Percentiles rank a stretch among this genome's conserved stretches.
phyloP scores from a whole-genome alignment of 176 grass and related monocot genomes.

The Hsuehochloa calcarea region DNA sequence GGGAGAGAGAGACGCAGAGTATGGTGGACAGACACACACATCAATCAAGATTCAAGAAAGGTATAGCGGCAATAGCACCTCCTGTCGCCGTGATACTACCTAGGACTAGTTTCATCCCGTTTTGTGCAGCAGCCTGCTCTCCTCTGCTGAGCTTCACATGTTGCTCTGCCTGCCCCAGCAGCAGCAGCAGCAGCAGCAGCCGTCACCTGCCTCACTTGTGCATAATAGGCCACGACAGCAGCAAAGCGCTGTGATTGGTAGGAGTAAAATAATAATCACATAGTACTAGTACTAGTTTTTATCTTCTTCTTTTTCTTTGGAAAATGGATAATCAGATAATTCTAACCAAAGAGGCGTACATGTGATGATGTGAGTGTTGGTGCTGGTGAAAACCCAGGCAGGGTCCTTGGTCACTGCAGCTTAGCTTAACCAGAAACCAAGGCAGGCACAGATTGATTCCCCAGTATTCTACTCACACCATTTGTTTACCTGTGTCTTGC shows the following conservation, averaged over 20 bases:
- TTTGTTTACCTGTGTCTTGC: not conserved
- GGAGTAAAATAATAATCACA: not conserved
- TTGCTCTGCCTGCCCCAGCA: not conserved
- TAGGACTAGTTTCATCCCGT: not conserved
- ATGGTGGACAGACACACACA: no score
- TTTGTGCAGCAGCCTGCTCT: not conserved
- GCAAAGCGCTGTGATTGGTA: not conserved
- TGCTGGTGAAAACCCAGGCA: not conserved
- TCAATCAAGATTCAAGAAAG: no score
- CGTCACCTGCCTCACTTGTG: not conserved
- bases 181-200: not conserved
- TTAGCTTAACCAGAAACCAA: not conserved
- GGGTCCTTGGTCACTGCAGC: not conserved
- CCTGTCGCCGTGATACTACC: no score
- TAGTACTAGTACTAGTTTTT: no score
- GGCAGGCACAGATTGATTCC: not conserved
- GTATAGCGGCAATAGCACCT: no score
- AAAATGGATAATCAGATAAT: no score
- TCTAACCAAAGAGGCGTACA: not conserved
- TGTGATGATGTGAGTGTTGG: not conserved
- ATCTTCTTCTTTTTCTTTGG: no score
- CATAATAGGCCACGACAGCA: not conserved
- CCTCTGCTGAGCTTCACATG: conserved; percentile 10
- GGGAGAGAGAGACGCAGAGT: no score
- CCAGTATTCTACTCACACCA: not conserved